Evolutionary conservation across 805 yeast genomes (phyloP).

Genomic region (Saccharomycopsis schoenii): DNA sequence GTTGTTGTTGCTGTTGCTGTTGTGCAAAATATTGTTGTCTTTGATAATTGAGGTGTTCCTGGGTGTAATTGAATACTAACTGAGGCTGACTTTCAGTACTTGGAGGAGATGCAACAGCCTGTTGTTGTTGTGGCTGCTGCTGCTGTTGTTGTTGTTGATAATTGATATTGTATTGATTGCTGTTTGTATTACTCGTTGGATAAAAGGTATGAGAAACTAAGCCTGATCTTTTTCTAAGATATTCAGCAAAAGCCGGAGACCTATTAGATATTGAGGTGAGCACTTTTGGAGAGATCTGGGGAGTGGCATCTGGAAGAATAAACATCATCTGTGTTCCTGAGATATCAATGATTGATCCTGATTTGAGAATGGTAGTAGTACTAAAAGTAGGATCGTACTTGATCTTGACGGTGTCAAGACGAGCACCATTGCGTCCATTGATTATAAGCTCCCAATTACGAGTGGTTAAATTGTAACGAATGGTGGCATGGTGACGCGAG

Average conservation of each 20-base stretch:
- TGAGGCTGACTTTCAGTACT: constrained; percentile 24
- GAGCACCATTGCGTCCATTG: constrained; percentile 86
- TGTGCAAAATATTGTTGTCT: constrained; percentile 31
- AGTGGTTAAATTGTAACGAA: constrained; percentile 61
- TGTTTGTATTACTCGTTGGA: constrained; percentile 17
- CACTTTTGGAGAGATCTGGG: constrained; percentile 41
- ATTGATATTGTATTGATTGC: constrained; percentile 15
- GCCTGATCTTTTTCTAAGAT: constrained; percentile 20
- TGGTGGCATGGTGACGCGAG: constrained; percentile 79
- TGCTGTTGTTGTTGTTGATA: constrained; percentile 18
- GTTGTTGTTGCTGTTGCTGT: background rate
- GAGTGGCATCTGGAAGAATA: constrained; percentile 84
- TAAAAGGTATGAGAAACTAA: constrained; percentile 16
- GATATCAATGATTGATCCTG: constrained; percentile 88
- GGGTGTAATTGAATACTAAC: constrained; percentile 23
- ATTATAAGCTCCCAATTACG: constrained; percentile 83
- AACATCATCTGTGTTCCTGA: constrained; percentile 99
- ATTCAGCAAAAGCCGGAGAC: constrained; percentile 20
- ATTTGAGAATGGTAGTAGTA: constrained; percentile 47
- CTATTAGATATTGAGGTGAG: constrained; percentile 28
- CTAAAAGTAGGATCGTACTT: constrained; percentile 33
- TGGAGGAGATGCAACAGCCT: background rate
- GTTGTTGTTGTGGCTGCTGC: constrained; percentile 18
- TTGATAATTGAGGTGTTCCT: background rate
- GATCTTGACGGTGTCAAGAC: constrained; percentile 58